Evolutionary conservation across 768 basidiomycete genomes (phyloP), one percentile per base, ranked within the genome.

Genomic region (Collybiopsis confluens): DNA sequence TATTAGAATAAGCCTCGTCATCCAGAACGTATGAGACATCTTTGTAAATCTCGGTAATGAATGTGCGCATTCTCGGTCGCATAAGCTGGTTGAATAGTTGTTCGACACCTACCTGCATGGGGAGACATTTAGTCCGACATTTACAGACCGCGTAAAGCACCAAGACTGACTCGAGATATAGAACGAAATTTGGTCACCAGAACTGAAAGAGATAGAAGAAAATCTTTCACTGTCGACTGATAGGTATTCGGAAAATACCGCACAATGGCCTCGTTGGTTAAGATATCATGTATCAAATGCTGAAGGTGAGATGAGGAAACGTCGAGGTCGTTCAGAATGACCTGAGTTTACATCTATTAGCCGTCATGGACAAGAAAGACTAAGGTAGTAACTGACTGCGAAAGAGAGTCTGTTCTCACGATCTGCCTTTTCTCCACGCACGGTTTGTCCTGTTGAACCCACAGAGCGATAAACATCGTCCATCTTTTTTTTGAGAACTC

Each of bases 61-160:
- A 74, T 33, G 82, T 88, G 23, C 97, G 84, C 45, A 99, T 68
- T 55, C 85, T 86, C 0, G 97, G 95, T 18, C 95, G 81, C 61
- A 95, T 79, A 9, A 98, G 76, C 64, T 98, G 96, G 61, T 94
- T 98, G 75, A 98, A 98, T 35, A 98, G 75, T 61, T 96, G 92
- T 61, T 99, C 97, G 24, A 97, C 73, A 15, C 95, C 92, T 2
- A 80, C 73, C 92, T 94, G 43, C 20, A 51, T 26, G 2, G 47
- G 41, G 36, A 59, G 42, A 21, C 43, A 54, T 8, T 11, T 56
- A 33, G 33, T 46, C 45, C 2, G 6, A 26, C 20, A 16, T 26
- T 5, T 26, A 45, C 42, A 30, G n/a, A n/a, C n/a, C 21, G 18
- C 13, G 35, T 48, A 21, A 21, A 27, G 47, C 1, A 54, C 55